Percentiles rank a stretch among this genome's conserved stretches.
These are phyloP conservation scores for Metarhizium robertsii DNA, from an alignment of 2,329 filamentous ascomycete genomes.

Conservation along the genomic window DNA sequence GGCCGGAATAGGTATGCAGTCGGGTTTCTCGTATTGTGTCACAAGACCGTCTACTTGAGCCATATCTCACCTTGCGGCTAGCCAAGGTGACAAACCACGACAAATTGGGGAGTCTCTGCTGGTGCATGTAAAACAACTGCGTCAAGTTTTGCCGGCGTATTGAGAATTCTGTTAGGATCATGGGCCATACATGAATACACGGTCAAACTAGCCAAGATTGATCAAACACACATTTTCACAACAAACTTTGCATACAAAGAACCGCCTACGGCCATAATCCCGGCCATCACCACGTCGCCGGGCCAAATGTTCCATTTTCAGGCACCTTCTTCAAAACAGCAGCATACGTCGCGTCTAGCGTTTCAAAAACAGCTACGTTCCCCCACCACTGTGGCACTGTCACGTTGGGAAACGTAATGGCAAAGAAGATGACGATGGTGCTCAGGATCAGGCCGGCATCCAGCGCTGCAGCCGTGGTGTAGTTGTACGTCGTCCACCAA, in stretches of 20 bases:
- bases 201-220: no score
- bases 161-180: no score
- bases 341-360: slow-evolving; percentile 14
- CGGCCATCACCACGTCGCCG: slow-evolving; percentile 17
- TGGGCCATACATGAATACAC: no score
- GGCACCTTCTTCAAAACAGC: slow-evolving; percentile 14
- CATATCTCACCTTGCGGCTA: neutral
- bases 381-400: slow-evolving; percentile 34
- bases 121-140: no score
- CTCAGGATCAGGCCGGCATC: slow-evolving; percentile 20
- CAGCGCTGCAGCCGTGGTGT: slow-evolving; percentile 27
- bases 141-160: no score
- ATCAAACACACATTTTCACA: no score
- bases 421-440: slow-evolving; percentile 22
- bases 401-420: slow-evolving; percentile 22
- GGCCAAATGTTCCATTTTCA: slow-evolving; percentile 20
- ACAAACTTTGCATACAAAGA: no score
- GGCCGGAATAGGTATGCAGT: no score
- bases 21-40: no score
- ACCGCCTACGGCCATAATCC: no score
- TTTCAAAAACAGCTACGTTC: slow-evolving; percentile 39
- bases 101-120: no score
- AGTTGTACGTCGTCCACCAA: slow-evolving; percentile 46
- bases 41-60: neutral
- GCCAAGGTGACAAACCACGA: no score